Evolutionary conservation across 1,139 yeast species (phyloP).

Genomic region (Yamadazyma atmosphaerica): DNA sequence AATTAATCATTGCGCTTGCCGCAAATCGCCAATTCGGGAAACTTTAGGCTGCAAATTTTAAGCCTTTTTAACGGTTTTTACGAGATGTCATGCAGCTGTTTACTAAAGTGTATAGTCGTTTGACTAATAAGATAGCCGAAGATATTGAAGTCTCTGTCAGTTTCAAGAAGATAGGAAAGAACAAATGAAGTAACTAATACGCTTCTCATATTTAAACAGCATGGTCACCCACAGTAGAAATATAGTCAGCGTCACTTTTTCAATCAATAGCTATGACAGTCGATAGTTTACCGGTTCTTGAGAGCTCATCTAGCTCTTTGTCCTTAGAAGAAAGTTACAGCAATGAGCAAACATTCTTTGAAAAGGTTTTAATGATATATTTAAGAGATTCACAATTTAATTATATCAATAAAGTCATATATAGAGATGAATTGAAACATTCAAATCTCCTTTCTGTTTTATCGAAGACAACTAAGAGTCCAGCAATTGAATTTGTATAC

Average conservation of each 20-base stretch:
- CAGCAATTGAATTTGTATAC: neutral
- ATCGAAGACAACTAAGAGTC: neutral
- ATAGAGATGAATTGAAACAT: constrained; percentile 7
- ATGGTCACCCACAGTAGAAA: too few relatives aligned
- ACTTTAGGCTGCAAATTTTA: neutral
- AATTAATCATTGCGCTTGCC: neutral
- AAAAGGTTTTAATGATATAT: constrained; percentile 32
- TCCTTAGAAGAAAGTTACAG: constrained; percentile 5
- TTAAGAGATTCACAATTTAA: constrained; percentile 19
- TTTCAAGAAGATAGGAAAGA: neutral
- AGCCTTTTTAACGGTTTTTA: neutral
- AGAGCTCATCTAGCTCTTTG: constrained; percentile 12
- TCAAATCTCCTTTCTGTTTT: constrained; percentile 1
- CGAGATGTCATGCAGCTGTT: neutral
- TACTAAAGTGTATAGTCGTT: neutral
- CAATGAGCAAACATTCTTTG: constrained; percentile 27
- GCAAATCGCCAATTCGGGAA: neutral
- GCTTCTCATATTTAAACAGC: too few relatives aligned
- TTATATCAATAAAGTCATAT: constrained; percentile 6
- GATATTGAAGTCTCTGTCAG: neutral
- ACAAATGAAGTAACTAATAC: neutral
- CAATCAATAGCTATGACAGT: constrained; percentile 1
- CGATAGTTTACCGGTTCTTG: constrained; percentile 8
- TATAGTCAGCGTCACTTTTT: too few relatives aligned
- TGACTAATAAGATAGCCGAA: neutral